Percentiles rank a stretch among this genome's conserved stretches.
These are phyloP conservation scores for Wickerhamiella australiensis DNA, from an alignment of 805 yeast species.

Conservation along the genomic window DNA sequence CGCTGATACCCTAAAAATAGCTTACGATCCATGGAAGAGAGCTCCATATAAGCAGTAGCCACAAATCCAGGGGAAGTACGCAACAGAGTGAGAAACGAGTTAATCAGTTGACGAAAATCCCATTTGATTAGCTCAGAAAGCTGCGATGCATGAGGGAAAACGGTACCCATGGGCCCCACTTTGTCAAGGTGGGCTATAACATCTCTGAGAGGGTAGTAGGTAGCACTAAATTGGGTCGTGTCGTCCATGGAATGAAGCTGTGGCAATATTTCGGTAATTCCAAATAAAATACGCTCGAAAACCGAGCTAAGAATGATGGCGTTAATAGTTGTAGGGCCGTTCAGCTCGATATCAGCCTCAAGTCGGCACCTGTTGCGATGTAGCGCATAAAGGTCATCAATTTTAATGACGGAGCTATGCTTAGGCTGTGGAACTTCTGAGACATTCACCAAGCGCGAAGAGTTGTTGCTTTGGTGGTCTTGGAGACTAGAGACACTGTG, in stretches of 20 bases:
- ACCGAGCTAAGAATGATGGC: conserved; percentile 11
- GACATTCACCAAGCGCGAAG: conserved; percentile 2
- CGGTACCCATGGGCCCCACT: conserved; percentile 15
- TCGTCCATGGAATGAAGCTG: conserved; percentile 9
- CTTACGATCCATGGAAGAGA: conserved; percentile 12
- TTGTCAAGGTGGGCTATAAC: conserved; percentile 13
- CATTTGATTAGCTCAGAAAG: conserved; percentile 17
- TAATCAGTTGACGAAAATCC: conserved; percentile 25
- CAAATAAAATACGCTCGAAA: conserved; percentile 10
- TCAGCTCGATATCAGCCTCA: conserved; percentile 1
- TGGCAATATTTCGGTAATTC: not conserved
- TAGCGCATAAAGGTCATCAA: conserved; percentile 6
- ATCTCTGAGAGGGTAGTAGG: conserved; percentile 21
- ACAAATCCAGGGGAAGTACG: conserved; percentile 29
- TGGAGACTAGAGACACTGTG: not conserved
- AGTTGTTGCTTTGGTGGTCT: conserved; percentile 2
- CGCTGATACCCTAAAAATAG: conserved; percentile 15
- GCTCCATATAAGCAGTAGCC: conserved; percentile 22
- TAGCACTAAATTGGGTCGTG: conserved; percentile 13
- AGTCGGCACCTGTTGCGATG: conserved; percentile 2
- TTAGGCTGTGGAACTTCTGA: conserved; percentile 1
- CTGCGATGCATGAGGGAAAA: conserved; percentile 11
- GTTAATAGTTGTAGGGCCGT: conserved; percentile 9
- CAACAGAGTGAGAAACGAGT: conserved; percentile 26
- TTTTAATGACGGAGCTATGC: conserved; percentile 6